Conservation (phyloP, 148 eudicot genomes). For the Selenicereus undatus region DNA sequence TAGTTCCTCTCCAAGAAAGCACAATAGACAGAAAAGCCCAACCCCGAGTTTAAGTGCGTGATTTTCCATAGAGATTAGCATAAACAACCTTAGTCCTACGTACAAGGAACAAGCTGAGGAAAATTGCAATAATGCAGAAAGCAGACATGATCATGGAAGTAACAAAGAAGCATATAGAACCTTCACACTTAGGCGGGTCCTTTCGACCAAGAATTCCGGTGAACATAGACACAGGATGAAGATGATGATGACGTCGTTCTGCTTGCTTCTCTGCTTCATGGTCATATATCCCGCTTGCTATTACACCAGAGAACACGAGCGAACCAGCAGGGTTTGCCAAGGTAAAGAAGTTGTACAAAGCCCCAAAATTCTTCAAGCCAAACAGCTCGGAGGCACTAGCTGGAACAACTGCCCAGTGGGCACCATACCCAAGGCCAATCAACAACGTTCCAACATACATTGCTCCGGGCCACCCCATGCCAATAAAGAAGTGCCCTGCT, state of each 20-base stretch:
- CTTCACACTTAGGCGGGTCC: conserved; percentile 69
- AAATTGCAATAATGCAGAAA: conserved; percentile 62
- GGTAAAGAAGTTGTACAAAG: conserved; percentile 81
- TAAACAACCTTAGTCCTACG: conserved; percentile 74
- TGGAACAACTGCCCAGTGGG: conserved; percentile 98
- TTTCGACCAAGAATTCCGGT: conserved; percentile 28
- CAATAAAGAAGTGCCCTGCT: conserved; percentile 67
- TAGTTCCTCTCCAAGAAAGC: neutral
- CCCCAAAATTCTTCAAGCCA: conserved; percentile 87
- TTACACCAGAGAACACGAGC: conserved; percentile 68
- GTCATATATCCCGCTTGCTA: conserved; percentile 86
- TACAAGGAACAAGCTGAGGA: conserved; percentile 68
- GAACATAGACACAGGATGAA: conserved; percentile 14
- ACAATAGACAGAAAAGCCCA: neutral
- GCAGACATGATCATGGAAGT: conserved; percentile 79
- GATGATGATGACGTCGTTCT: conserved; percentile 28
- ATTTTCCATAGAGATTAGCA: conserved; percentile 66
- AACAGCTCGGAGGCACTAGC: conserved; percentile 92
- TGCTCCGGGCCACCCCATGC: conserved; percentile 88
- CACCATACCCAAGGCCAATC: conserved; percentile 95
- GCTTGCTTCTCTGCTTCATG: conserved; percentile 87
- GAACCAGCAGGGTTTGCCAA: conserved; percentile 92
- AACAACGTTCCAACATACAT: conserved; percentile 79
- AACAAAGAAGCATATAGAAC: conserved; percentile 76
- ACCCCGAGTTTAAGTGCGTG: conserved; percentile 30